Evolutionary conservation across 768 basidiomycete genomes (phyloP), one percentile per base, ranked within the genome.

Genomic region (Tricholoma hemisulphureum): DNA sequence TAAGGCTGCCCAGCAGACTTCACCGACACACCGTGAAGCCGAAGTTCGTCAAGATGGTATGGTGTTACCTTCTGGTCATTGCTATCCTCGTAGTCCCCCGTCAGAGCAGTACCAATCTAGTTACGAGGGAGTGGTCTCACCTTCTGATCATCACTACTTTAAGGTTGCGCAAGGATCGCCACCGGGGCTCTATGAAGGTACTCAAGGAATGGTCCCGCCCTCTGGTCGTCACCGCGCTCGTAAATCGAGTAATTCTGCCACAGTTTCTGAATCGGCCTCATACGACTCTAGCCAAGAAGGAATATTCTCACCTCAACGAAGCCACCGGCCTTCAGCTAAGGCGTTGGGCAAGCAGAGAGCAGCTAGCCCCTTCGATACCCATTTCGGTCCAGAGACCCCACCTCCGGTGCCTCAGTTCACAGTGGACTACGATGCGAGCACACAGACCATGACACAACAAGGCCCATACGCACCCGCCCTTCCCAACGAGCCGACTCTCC

Each of bases 341-440:
- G 70, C 70, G 8, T 58, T 71, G 7, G 72, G 73, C 6, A 74
- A 75, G 52, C 70, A 69, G 16, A 65, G 66, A 46, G 72, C 68
- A 7, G 31, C 53, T 20, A 63, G 58, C 31, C 54, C 50, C 53
- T 13, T 43, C 52, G 41, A 49, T 9, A 23, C 24, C 43, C 2
- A 28, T 14, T 21, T 18, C 43, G 29, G 41, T 6, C 9, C 31
- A 34, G 26, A 49, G 6, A 3, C 28, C 7, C 26, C 28, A n/a
- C 5, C 26, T 2, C 46, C 46, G 16, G 3, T 23, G 3, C 46
- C 28, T 29, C 46, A 29, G 46, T 29, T 49, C n/a, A 18, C 46
- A n/a, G 46, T 28, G 28, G n/a, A 49, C n/a, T 28, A 49, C 2
- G 46, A 49, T 29, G 5, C 26, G 39, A 10, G 9, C 6, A 5